Base-by-base conservation (phyloP, 2,329 filamentous ascomycete species). In the Colletotrichum sp. region DNA sequence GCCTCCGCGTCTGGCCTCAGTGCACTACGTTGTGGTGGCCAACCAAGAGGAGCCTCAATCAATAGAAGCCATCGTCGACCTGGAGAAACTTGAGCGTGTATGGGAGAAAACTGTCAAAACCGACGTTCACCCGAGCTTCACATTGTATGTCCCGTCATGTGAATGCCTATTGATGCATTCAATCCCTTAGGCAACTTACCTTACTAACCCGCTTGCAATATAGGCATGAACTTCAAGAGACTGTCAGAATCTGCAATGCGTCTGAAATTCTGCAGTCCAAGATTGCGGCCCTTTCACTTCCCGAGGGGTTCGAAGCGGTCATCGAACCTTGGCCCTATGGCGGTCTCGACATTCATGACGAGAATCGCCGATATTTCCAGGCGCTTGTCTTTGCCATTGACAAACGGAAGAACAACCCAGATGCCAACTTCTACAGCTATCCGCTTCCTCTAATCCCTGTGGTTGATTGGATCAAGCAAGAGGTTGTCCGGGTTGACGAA, bases 401-500 rank as follows among this genome's bases (percentile, higher is more conserved):
- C 61, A 65, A 22, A 5, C 71, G 79, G 22, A 81, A 74, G 22
- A 13, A 65, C n/a, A 65, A 65, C 32, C 61, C 61, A 9, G 34
- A 65, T 15, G 61, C 61, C 63, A 93, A 93, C 80, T 92, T 94
- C 81, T 94, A 94, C 80, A 91, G 93, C 1, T 89, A 93, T 78
- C 93, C 93, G 2, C 85, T 94, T 3, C 87, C 90, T 22, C 91
- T 93, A 77, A 93, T 91, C 3, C 92, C 93, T 0, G 93, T 94
- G 27, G 86, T 95, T 52, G 91, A 92, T 80, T 90, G 89, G 0
- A 88, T 88, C 61, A 91, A 88, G 2, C 90, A 91, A 84, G 90
- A 92, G 79, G 88, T 95, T 39, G 88, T 94, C 60, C 90, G 93
- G 12, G 93, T 95, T 77, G 93, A 95, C 80, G 87, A 90, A 72